A percentile compares a stretch with the other conserved stretches of the same genome.
Evolutionary conservation across 2,329 filamentous ascomycete species (phyloP).

Genomic region (Apiospora saccharicola): DNA sequence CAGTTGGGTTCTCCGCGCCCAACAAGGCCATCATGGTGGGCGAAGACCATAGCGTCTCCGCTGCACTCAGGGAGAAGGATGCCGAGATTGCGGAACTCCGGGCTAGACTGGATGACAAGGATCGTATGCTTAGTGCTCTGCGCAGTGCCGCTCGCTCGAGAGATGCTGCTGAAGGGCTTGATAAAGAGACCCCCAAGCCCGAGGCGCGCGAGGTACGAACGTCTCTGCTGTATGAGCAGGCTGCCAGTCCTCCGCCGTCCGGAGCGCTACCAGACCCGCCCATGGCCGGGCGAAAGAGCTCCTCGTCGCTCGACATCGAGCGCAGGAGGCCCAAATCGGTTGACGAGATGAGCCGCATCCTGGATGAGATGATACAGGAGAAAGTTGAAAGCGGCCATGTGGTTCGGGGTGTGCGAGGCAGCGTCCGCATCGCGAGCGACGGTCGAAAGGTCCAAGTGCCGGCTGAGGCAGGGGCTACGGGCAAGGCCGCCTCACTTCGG

Average conservation of each 20-base stretch:
- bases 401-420: constrained; percentile 71
- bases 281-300: constrained; percentile 36
- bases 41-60: constrained; percentile 78
- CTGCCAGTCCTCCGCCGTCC: constrained; percentile 43
- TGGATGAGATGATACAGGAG: constrained; percentile 96
- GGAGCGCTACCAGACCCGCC: constrained; percentile 43
- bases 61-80: constrained; percentile 85
- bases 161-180: constrained; percentile 73
- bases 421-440: constrained; percentile 62
- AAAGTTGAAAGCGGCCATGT: constrained; percentile 79
- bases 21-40: constrained; percentile 73
- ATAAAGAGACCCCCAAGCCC: constrained; percentile 34
- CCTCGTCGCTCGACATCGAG: constrained; percentile 49
- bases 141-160: constrained; percentile 85
- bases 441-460: constrained; percentile 51
- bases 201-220: constrained; percentile 35
- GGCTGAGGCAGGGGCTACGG: constrained; percentile 43
- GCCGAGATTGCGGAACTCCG: constrained; percentile 91
- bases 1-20: constrained; percentile 70
- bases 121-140: constrained; percentile 88
- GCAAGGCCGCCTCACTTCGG: constrained; percentile 49
- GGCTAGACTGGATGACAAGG: constrained; percentile 90
- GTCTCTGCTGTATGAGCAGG: constrained; percentile 42
- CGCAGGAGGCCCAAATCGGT: constrained; percentile 72
- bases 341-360: constrained; percentile 90